These are phyloP conservation scores for Pythium insidiosum DNA, from an alignment of 352 stramenopile genomes.

Conservation along the genomic window DNA sequence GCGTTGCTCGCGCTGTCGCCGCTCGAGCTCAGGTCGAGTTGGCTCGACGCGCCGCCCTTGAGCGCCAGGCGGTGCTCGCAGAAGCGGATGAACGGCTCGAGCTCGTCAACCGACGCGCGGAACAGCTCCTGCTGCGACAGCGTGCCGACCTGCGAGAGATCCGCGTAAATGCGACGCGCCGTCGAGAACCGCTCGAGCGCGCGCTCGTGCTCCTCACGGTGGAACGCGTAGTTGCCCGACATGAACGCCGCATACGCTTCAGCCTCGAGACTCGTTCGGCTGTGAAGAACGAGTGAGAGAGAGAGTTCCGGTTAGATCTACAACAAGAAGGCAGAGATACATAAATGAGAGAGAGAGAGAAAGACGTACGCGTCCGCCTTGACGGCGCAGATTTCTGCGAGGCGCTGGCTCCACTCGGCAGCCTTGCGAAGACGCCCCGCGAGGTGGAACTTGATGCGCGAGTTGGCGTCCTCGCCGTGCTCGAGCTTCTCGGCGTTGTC, in stretches of 20 bases:
- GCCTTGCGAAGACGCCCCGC: slow-evolving; percentile 82
- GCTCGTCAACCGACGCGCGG: slow-evolving; percentile 51
- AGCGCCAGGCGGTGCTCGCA: slow-evolving; percentile 72
- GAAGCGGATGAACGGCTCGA: slow-evolving; percentile 82
- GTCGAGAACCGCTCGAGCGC: slow-evolving; percentile 78
- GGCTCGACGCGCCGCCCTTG: slow-evolving; percentile 21
- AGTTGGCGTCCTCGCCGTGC: slow-evolving; percentile 78
- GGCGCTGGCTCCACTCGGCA: slow-evolving; percentile 77
- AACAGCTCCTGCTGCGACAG: slow-evolving; percentile 79
- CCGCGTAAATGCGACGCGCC: slow-evolving; percentile 76
- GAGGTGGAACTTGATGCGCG: slow-evolving; percentile 87
- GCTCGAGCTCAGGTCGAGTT: slow-evolving; percentile 44
- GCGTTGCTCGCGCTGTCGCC: slow-evolving; percentile 66
- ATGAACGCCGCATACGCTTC: slow-evolving; percentile 87
- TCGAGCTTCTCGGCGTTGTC: slow-evolving; percentile 84
- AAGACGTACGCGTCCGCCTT: slow-evolving; percentile 65
- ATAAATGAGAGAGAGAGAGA: too few species aligned
- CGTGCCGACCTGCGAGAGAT: slow-evolving; percentile 75
- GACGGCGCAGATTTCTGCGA: slow-evolving; percentile 65
- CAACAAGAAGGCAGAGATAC: too few species aligned
- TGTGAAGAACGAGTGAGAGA: too few species aligned
- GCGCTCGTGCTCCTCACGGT: slow-evolving; percentile 79
- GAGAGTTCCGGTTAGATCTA: too few species aligned
- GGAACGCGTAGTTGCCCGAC: slow-evolving; percentile 80
- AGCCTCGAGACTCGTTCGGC: slow-evolving; percentile 81